Percentiles rank a stretch among this genome's conserved stretches.
These are phyloP conservation scores for Beta lomatogona DNA, from an alignment of 179 eudicot genomes.

Conservation along the genomic window DNA sequence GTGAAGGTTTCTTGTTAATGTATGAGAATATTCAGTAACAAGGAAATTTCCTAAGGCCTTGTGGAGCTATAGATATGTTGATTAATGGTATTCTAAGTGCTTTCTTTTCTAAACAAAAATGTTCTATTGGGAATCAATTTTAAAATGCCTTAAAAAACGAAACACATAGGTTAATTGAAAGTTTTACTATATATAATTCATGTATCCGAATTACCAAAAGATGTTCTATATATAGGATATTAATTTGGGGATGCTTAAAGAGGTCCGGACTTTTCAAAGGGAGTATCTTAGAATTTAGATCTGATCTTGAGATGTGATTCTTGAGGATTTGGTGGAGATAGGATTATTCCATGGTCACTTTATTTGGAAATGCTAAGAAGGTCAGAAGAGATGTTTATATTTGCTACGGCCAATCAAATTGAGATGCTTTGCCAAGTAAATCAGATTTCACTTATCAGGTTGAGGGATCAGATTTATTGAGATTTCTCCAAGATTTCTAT, in stretches of 20 bases:
- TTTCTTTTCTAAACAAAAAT: neutral
- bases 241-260: conserved; percentile 19
- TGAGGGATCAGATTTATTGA: conserved; percentile 12
- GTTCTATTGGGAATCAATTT: conserved; percentile 15
- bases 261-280: conserved; percentile 3
- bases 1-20: neutral
- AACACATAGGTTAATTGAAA: neutral
- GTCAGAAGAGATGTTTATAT: neutral
- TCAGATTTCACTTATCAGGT: conserved; percentile 11
- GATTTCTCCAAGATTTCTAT: neutral
- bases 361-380: conserved; percentile 13
- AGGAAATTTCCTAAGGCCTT: neutral
- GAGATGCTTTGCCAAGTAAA: conserved; percentile 18
- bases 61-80: neutral
- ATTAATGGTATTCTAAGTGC: neutral
- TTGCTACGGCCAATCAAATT: conserved; percentile 9
- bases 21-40: conserved; percentile 1
- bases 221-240: neutral
- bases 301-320: conserved; percentile 26
- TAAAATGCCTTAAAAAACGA: neutral
- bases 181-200: conserved; percentile 4
- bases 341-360: conserved; percentile 14
- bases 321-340: conserved; percentile 27
- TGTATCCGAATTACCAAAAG: conserved; percentile 9
- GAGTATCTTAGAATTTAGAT: neutral